These are phyloP conservation scores for Chlorella vulgaris DNA, from an alignment of 139 green algal genomes.

Conservation along the genomic window DNA sequence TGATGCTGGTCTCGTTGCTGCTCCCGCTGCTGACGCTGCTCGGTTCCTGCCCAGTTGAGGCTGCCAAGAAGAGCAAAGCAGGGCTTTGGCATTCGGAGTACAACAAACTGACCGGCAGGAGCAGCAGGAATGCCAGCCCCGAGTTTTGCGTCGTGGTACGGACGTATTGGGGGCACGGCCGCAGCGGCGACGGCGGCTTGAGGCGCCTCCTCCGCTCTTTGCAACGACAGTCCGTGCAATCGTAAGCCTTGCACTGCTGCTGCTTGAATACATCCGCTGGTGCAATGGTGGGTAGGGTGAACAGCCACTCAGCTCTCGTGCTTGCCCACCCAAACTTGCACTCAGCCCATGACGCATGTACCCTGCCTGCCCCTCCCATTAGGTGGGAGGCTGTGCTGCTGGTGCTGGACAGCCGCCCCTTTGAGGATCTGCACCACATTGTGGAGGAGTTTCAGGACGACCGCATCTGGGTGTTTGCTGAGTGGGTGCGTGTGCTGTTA, in stretches of 20 bases:
- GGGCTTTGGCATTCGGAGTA: neutral
- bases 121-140: neutral
- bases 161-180: conserved; percentile 74
- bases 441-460: conserved; percentile 64
- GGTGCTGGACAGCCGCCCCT: conserved; percentile 74
- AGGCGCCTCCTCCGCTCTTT: conserved; percentile 58
- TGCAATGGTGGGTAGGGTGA: too few relatives aligned
- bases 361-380: too few relatives aligned
- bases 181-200: conserved; percentile 54
- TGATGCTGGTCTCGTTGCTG: neutral
- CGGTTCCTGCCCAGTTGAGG: neutral
- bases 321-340: too few relatives aligned
- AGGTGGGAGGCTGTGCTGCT: conserved; percentile 79
- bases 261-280: neutral
- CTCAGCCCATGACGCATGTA: too few relatives aligned
- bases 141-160: conserved; percentile 72
- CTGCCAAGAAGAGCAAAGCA: neutral
- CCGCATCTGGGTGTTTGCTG: conserved; percentile 72
- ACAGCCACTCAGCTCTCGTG: too few relatives aligned
- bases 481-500: conserved; percentile 76
- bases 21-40: neutral
- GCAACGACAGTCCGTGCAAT: conserved; percentile 50
- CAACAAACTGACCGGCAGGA: conserved; percentile 15
- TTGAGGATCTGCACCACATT: conserved; percentile 69
- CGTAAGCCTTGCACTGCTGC: conserved; percentile 27